Base-by-base conservation (phyloP, 768 basidiomycete species). In the Pleurotus citrinopileatus region DNA sequence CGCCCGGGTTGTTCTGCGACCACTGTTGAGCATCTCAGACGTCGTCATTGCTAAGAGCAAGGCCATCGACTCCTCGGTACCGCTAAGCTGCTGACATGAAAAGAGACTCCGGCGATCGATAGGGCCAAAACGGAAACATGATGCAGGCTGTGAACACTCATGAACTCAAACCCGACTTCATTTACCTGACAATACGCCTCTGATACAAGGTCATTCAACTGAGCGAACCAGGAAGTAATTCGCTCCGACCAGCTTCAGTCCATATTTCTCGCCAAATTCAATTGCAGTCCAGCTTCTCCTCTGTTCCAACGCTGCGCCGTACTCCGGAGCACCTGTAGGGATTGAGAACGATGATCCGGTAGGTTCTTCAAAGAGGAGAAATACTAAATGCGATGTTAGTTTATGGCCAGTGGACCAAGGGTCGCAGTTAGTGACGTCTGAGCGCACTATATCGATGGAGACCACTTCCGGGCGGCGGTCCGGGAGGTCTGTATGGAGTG, bases 391-490 rank as follows among this genome's bases (percentile, higher is more conserved):
- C 42, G 25, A 45, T 1, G n/a, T 25, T 12, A 38, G 17, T 32
- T 22, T 28, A 50, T 42, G 40, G 17, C 40, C 19, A 55, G 12
- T n/a, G 6, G n/a, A n/a, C n/a, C 28, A 28, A 38, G 23, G 17
- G 19, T 37, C 10, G 1, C 9, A 27, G 3, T 17, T 1, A 25
- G 37, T 51, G 3, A 57, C 73, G 55, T 45, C n/a, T n/a, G n/a
- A n/a, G n/a, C n/a, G n/a, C n/a, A 84, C 85, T 73, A 56, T 86
- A 86, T 56, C 85, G 73, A 57, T 86, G 84, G 10, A 74, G 59
- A 0, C 82, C 82, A 13, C 76, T 77, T 5, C 75, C 79, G 2
- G 74, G 74, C 6, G 77, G 75, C 5, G 84, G 84, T 3, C 76
- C 45, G 20, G 85, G 84, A 3, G 81, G 73, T 9, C 75, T 67